phyloP scores from a whole-genome alignment of 2,329 filamentous ascomycete species.

The Trichoderma gracile region DNA sequence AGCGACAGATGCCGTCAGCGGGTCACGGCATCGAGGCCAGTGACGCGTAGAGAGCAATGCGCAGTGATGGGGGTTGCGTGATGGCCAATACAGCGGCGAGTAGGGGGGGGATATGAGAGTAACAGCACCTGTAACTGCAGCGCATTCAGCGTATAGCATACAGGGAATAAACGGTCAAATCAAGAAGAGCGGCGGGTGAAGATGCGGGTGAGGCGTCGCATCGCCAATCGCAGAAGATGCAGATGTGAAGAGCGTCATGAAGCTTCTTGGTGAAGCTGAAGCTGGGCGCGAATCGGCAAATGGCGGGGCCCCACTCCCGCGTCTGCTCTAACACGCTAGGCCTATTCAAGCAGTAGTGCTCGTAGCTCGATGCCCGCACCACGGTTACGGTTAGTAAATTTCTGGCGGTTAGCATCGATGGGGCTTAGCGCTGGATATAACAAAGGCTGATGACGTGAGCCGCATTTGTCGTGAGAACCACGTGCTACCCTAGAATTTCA shows the following conservation, averaged over 20 bases:
- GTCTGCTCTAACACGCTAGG: background rate
- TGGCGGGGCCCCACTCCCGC: constrained; percentile 21
- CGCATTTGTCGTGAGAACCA: too few relatives aligned
- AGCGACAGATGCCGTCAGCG: background rate
- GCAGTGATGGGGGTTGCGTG: background rate
- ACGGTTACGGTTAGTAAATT: constrained; percentile 4
- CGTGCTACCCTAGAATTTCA: too few relatives aligned
- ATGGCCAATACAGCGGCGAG: background rate
- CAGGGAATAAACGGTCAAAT: background rate
- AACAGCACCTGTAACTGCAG: background rate
- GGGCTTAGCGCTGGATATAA: background rate
- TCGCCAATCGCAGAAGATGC: constrained; percentile 1
- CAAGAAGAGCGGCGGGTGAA: background rate
- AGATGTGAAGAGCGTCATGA: background rate
- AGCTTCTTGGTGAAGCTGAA: background rate
- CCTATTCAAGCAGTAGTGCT: too few relatives aligned
- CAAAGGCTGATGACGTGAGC: background rate
- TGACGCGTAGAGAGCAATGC: background rate
- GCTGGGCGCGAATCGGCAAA: constrained; percentile 16
- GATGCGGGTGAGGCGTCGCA: background rate
- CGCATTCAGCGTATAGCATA: background rate
- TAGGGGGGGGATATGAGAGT: too few relatives aligned
- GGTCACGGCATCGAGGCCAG: constrained; percentile 4
- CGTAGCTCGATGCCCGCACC: constrained; percentile 7
- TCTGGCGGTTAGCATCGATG: background rate